Evolutionary conservation across 768 basidiomycete genomes (phyloP).

Genomic region (Kondoa malvinella): DNA sequence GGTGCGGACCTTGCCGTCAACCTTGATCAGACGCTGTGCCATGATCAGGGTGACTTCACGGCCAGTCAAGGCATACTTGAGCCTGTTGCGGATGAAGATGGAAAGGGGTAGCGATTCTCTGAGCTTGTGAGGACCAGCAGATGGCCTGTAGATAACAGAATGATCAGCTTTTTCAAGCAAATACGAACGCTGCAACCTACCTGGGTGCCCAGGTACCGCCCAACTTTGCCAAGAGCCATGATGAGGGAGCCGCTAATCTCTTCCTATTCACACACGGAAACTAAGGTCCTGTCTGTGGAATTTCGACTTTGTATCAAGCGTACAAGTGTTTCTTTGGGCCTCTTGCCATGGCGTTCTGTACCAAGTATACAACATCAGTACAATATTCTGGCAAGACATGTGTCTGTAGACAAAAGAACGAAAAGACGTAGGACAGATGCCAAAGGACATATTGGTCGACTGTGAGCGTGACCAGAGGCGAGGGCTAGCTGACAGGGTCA

Average conservation of each 20-base stretch:
- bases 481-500: no score
- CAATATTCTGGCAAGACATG: background rate
- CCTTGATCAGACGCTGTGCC: slow-evolving; percentile 91
- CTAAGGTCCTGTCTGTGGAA: slow-evolving; percentile 30
- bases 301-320: background rate
- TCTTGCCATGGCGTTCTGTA: background rate
- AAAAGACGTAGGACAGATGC: background rate
- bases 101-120: slow-evolving; percentile 93
- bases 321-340: background rate
- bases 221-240: slow-evolving; percentile 99
- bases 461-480: no score
- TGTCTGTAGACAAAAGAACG: background rate
- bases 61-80: slow-evolving; percentile 96
- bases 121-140: slow-evolving; percentile 97
- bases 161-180: background rate
- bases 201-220: slow-evolving; percentile 66
- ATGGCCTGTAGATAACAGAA: slow-evolving; percentile 44
- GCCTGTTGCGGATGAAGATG: slow-evolving; percentile 93
- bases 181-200: background rate
- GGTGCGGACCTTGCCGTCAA: slow-evolving; percentile 95
- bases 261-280: slow-evolving; percentile 36
- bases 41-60: slow-evolving; percentile 91
- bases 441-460: no score
- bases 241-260: slow-evolving; percentile 87
- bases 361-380: background rate